Percentiles rank a stretch among this genome's conserved stretches.
phyloP scores from a whole-genome alignment of 768 basidiomycete genomes.

The Trametes cinnabarina region DNA sequence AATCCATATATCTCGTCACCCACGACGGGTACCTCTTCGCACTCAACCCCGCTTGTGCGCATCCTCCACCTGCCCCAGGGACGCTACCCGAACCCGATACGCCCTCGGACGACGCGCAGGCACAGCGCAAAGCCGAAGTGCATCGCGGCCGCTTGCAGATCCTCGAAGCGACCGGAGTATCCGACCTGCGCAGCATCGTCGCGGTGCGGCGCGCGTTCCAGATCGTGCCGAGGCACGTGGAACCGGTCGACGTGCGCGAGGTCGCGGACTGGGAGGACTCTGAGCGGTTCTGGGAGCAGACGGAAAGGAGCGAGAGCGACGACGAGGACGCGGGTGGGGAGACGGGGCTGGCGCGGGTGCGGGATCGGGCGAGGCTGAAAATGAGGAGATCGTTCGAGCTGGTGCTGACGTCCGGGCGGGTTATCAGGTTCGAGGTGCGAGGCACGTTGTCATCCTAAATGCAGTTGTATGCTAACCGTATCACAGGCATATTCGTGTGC shows the following conservation, averaged over 20 bases:
- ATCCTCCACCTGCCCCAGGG: slow-evolving; percentile 72
- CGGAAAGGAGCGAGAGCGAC: slow-evolving; percentile 48
- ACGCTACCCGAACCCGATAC: background rate
- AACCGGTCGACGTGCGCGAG: slow-evolving; percentile 5
- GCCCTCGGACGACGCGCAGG: slow-evolving; percentile 35
- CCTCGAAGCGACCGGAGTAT: slow-evolving; percentile 59
- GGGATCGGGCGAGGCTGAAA: slow-evolving; percentile 45
- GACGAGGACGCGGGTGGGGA: slow-evolving; percentile 67
- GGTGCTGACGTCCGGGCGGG: slow-evolving; percentile 61
- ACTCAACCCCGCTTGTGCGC: slow-evolving; percentile 47
- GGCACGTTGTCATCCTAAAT: background rate
- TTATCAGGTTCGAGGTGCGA: slow-evolving; percentile 77
- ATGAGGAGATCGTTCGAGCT: slow-evolving; percentile 78
- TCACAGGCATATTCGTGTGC: slow-evolving; percentile 59
- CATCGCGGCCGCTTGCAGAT: slow-evolving; percentile 64
- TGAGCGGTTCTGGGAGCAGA: slow-evolving; percentile 35
- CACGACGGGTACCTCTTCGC: slow-evolving; percentile 76
- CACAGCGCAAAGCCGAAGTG: slow-evolving; percentile 52
- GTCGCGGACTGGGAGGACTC: slow-evolving; percentile 27
- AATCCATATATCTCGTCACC: slow-evolving; percentile 65
- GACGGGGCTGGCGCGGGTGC: slow-evolving; percentile 39
- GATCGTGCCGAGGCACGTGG: slow-evolving; percentile 31
- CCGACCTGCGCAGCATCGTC: slow-evolving; percentile 70
- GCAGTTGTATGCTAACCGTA: too few species aligned
- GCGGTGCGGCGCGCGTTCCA: slow-evolving; percentile 65